Percentiles rank a stretch among this genome's conserved stretches.
phyloP scores from a whole-genome alignment of 1,284 basidiomycete genomes.

The Malassezia sympodialis region DNA sequence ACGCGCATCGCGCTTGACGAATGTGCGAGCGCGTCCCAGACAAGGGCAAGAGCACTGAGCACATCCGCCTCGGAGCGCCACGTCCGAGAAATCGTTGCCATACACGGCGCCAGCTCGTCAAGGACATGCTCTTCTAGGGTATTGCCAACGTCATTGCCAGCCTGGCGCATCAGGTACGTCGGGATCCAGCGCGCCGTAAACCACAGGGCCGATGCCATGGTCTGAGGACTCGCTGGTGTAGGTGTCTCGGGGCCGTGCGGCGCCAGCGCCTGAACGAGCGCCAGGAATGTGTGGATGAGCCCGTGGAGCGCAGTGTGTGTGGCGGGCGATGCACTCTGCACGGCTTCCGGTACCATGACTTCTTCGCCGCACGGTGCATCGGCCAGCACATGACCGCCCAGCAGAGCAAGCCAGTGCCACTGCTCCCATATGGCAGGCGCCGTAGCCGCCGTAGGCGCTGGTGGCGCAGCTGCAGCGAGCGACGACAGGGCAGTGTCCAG shows the following conservation, averaged over 20 bases:
- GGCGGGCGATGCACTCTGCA: constrained; percentile 10
- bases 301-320: constrained; percentile 20
- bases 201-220: constrained; percentile 33
- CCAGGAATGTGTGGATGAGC: constrained; percentile 27
- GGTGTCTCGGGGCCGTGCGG: constrained; percentile 19
- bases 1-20: constrained; percentile 29
- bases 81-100: constrained; percentile 19
- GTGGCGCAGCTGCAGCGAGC: constrained; percentile 21
- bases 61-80: constrained; percentile 40
- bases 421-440: constrained; percentile 37
- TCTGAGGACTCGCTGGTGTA: constrained; percentile 33
- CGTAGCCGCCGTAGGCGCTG: constrained; percentile 11
- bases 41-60: constrained; percentile 24
- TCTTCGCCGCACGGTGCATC: constrained; percentile 32
- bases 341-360: constrained; percentile 25
- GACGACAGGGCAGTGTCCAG: constrained; percentile 17
- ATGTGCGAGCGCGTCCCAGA: constrained; percentile 24
- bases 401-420: constrained; percentile 36
- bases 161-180: constrained; percentile 27
- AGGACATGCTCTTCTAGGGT: constrained; percentile 26
- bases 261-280: constrained; percentile 24
- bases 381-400: constrained; percentile 31
- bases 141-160: constrained; percentile 11
- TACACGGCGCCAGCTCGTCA: constrained; percentile 20
- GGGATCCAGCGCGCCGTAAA: constrained; percentile 39